Evolutionary conservation across 371 early-diverging fungal species (phyloP).

Genomic region (Rhizopus delemar): DNA sequence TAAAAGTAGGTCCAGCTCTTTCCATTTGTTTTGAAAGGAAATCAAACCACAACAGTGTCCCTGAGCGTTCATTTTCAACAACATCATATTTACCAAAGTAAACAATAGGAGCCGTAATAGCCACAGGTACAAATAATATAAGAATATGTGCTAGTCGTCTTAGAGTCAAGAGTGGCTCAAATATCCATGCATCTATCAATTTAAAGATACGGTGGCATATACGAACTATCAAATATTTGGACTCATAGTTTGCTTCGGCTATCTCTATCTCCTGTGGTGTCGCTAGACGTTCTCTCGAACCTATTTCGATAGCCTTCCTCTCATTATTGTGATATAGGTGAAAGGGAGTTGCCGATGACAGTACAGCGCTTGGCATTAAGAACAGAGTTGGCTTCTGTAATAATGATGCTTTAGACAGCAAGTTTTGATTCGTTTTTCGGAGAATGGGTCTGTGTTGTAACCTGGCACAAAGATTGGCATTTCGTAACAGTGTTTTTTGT

Average conservation of each 20-base stretch:
- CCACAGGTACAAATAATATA: slow-evolving; percentile 67
- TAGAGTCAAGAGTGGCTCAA: slow-evolving; percentile 60
- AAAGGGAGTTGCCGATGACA: slow-evolving; percentile 2
- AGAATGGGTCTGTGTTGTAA: background rate
- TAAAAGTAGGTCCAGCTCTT: slow-evolving; percentile 89
- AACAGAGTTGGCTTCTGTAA: background rate
- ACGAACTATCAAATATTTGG: slow-evolving; percentile 21
- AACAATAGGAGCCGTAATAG: slow-evolving; percentile 53
- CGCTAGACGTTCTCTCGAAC: slow-evolving; percentile 3
- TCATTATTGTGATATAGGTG: slow-evolving; percentile 1
- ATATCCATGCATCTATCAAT: slow-evolving; percentile 48
- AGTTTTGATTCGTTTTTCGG: background rate
- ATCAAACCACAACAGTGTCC: slow-evolving; percentile 84
- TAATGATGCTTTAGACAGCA: background rate
- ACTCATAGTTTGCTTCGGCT: slow-evolving; percentile 14
- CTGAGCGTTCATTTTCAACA: slow-evolving; percentile 55
- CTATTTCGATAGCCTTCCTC: slow-evolving; percentile 11
- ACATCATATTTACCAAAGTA: slow-evolving; percentile 56
- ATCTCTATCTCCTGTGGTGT: slow-evolving; percentile 38
- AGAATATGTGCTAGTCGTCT: slow-evolving; percentile 62
- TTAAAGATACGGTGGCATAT: slow-evolving; percentile 30
- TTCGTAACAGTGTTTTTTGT: slow-evolving; percentile 1
- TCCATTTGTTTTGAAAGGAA: slow-evolving; percentile 79
- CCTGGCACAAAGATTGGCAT: background rate
- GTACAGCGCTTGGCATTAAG: background rate